A percentile compares a stretch with the other conserved stretches of the same genome.
These are phyloP conservation scores for Ophiostoma populinum DNA, from an alignment of 2,329 filamentous ascomycete genomes.

Conservation along the genomic window DNA sequence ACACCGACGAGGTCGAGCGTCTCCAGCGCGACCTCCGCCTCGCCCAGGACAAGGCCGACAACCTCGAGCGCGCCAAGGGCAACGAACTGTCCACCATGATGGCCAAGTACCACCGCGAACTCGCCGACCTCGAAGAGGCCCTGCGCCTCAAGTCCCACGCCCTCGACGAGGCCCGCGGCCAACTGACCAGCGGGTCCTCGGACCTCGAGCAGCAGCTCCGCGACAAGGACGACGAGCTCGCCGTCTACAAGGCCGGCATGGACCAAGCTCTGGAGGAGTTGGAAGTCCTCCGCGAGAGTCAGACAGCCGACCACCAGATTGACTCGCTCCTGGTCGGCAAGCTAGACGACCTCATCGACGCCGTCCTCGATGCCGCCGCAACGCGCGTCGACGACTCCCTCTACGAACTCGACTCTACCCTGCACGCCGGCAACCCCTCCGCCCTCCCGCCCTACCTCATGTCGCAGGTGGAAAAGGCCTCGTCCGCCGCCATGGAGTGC, in stretches of 20 bases:
- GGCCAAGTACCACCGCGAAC: slow-evolving; percentile 90
- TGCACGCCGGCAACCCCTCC: slow-evolving; percentile 98
- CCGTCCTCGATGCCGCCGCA: slow-evolving; percentile 82
- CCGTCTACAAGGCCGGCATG: slow-evolving; percentile 96
- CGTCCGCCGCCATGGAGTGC: slow-evolving; percentile 87
- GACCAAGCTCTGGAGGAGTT: slow-evolving; percentile 88
- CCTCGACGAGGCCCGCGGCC: slow-evolving; percentile 66
- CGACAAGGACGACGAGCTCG: slow-evolving; percentile 94
- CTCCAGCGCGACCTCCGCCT: slow-evolving; percentile 83
- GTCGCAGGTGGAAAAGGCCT: slow-evolving; percentile 94
- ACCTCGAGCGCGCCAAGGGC: slow-evolving; percentile 81
- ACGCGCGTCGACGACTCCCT: slow-evolving; percentile 89
- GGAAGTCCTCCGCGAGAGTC: slow-evolving; percentile 65
- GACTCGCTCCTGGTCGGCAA: slow-evolving; percentile 79
- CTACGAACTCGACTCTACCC: slow-evolving; percentile 91
- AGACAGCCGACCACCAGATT: slow-evolving; percentile 72
- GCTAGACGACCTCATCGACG: slow-evolving; percentile 96
- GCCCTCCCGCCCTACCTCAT: slow-evolving; percentile 87
- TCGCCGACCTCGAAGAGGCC: slow-evolving; percentile 89
- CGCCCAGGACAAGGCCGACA: slow-evolving; percentile 81
- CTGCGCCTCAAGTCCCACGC: slow-evolving; percentile 74
- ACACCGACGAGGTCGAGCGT: slow-evolving; percentile 89
- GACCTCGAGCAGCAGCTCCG: slow-evolving; percentile 74
- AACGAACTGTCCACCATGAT: slow-evolving; percentile 90
- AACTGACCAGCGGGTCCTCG: slow-evolving; percentile 61